Conservation (phyloP, 257 asterid genomes). For the Solanum tacnaense region DNA sequence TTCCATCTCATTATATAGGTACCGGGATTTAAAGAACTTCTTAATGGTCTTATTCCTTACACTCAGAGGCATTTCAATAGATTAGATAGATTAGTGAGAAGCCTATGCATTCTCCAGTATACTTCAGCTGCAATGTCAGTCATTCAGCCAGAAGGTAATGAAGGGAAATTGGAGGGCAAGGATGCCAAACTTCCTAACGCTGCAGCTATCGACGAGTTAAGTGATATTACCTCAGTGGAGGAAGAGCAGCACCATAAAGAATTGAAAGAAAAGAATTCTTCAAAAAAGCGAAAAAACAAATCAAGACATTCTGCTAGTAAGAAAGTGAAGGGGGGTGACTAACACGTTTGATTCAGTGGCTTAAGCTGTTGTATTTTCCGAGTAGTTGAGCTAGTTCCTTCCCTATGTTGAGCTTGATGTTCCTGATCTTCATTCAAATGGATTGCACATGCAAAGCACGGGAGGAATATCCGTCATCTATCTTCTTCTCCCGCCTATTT, state of each 20-base stretch:
- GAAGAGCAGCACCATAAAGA: slow-evolving; percentile 11
- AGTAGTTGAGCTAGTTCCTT: background rate
- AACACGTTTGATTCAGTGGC: slow-evolving; percentile 18
- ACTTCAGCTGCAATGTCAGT: slow-evolving; percentile 71
- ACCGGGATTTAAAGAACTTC: slow-evolving; percentile 56
- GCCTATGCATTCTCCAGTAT: slow-evolving; percentile 70
- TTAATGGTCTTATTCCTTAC: slow-evolving; percentile 81
- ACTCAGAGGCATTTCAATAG: slow-evolving; percentile 74
- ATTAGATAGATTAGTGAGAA: slow-evolving; percentile 65
- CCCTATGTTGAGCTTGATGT: background rate
- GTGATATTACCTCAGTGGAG: slow-evolving; percentile 4
- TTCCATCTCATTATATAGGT: slow-evolving; percentile 24
- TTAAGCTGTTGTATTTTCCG: background rate
- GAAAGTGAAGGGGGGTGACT: slow-evolving; percentile 40
- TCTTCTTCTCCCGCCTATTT: background rate
- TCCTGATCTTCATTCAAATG: background rate
- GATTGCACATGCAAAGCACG: background rate
- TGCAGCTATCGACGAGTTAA: slow-evolving; percentile 9
- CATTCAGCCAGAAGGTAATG: slow-evolving; percentile 49
- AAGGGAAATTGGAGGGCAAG: slow-evolving; percentile 9
- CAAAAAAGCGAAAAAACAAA: slow-evolving; percentile 44
- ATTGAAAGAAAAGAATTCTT: slow-evolving; percentile 10
- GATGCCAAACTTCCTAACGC: slow-evolving; percentile 6
- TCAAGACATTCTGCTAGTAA: slow-evolving; percentile 39
- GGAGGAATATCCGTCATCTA: background rate